Evolutionary conservation across 2,329 filamentous ascomycete genomes (phyloP), one percentile per base, ranked within the genome.

Genomic region (Hymenoscyphus salicellus): DNA sequence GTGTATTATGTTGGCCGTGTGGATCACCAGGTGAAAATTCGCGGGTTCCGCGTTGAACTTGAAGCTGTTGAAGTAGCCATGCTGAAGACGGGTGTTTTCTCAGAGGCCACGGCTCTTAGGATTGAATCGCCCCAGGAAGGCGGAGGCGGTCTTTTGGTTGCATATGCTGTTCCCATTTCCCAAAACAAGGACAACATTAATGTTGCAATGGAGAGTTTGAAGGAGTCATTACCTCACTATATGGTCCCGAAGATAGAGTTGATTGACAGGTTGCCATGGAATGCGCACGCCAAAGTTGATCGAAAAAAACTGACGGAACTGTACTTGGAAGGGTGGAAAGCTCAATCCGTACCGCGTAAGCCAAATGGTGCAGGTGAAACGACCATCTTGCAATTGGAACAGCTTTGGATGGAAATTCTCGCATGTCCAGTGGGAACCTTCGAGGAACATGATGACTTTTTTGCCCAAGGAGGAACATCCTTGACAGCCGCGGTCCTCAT

Each of bases 161-260:
- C 56, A 38, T 58, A 38, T n/a, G 56, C 38, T 14, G 56, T 58
- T 28, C 32, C 56, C 10, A 41, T 10, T 14, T 23, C 46, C n/a
- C 46, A 52, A 52, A 52, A 10, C 10, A 52, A 52, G 46, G 46
- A 52, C 20, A 52, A 20, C 20, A 52, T 52, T 20, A 26, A 52
- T 23, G 20, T 52, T 7, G 46, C 46, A 52, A 52, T 52, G 46
- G 23, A 52, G 23, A 52, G 20, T 11, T 52, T 52, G 46, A 52
- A 52, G 20, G 46, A 52, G 23, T 52, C 46, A 26, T 52, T 52
- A 23, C 56, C 56, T 16, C 26, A 38, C 20, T 58, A 58, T 17
- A 58, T 58, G 56, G 32, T 58, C 14, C 56, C 56, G 5, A 41
- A 36, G 20, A 58, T 58, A 36, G 56, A 58, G 56, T 23, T 41